Evolutionary conservation across 352 stramenopile species (phyloP).

Genomic region (Phytophthora europaea): DNA sequence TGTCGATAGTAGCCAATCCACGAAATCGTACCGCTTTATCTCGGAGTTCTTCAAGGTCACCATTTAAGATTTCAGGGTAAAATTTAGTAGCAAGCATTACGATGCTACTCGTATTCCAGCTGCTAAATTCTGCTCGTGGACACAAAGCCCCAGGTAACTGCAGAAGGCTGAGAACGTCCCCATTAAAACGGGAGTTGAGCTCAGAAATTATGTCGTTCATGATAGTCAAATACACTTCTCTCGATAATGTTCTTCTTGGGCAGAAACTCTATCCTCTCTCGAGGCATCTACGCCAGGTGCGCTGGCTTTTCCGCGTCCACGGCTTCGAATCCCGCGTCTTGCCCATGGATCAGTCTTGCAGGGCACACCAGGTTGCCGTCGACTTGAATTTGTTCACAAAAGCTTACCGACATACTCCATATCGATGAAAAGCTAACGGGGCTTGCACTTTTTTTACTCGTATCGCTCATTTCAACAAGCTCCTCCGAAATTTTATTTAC

Average conservation of each 20-base stretch:
- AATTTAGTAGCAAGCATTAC: neutral
- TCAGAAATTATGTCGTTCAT: neutral
- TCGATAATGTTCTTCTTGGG: neutral
- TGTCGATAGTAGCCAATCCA: neutral
- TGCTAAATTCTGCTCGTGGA: neutral
- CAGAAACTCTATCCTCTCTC: neutral
- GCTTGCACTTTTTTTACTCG: neutral
- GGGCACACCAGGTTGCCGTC: neutral
- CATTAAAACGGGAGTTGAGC: neutral
- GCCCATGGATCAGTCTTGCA: neutral
- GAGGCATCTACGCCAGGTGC: neutral
- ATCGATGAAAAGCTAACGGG: neutral
- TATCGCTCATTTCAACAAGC: neutral
- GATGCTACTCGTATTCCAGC: neutral
- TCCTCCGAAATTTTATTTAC: neutral
- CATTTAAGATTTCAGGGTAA: neutral
- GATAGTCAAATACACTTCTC: neutral
- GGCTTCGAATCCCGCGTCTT: neutral
- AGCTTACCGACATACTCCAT: neutral
- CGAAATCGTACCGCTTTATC: neutral
- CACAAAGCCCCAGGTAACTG: neutral
- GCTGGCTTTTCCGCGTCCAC: neutral
- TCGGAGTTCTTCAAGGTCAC: neutral
- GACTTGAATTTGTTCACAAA: neutral
- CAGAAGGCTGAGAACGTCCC: neutral